Percentiles rank a stretch among this genome's conserved stretches.
Conservation (phyloP, 1,284 basidiomycete species). For the Malassezia nana region DNA sequence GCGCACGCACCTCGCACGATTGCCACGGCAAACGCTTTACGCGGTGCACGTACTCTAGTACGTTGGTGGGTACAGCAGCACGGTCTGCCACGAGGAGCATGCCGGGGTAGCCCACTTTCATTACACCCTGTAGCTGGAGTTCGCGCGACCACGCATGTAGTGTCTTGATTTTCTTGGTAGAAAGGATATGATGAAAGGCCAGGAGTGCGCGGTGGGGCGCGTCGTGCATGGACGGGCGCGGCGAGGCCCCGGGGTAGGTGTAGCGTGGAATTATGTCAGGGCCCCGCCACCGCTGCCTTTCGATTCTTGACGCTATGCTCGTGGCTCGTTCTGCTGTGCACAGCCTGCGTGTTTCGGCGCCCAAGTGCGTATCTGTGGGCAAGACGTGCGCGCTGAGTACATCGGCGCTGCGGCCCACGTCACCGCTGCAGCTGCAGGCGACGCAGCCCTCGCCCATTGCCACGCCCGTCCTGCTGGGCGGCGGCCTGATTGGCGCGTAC, state of each 20-base stretch:
- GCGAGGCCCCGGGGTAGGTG: no score
- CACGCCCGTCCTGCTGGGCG: conserved; percentile 35
- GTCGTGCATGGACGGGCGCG: background rate
- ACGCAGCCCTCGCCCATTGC: conserved; percentile 25
- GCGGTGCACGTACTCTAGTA: conserved; percentile 18
- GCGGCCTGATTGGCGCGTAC: conserved; percentile 31
- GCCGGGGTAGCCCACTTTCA: conserved; percentile 18
- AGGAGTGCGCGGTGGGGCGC: conserved; percentile 14
- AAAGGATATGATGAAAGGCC: conserved; percentile 18
- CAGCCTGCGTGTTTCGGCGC: background rate
- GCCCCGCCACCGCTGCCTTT: background rate
- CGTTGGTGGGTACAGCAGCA: background rate
- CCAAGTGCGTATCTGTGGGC: background rate
- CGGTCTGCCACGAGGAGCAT: conserved; percentile 8
- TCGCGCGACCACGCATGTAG: conserved; percentile 17
- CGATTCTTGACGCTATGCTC: background rate
- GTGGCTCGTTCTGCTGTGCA: background rate
- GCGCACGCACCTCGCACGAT: conserved; percentile 11
- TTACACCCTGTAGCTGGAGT: conserved; percentile 11
- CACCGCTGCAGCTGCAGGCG: conserved; percentile 21
- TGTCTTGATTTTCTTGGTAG: conserved; percentile 8
- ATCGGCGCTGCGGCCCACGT: conserved; percentile 22
- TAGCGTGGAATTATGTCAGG: background rate
- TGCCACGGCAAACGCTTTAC: conserved; percentile 16
- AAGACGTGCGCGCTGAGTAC: conserved; percentile 17